Evolutionary conservation across 345 rosid genomes (phyloP).

Genomic region (Cardamine chenopodiifolia): DNA sequence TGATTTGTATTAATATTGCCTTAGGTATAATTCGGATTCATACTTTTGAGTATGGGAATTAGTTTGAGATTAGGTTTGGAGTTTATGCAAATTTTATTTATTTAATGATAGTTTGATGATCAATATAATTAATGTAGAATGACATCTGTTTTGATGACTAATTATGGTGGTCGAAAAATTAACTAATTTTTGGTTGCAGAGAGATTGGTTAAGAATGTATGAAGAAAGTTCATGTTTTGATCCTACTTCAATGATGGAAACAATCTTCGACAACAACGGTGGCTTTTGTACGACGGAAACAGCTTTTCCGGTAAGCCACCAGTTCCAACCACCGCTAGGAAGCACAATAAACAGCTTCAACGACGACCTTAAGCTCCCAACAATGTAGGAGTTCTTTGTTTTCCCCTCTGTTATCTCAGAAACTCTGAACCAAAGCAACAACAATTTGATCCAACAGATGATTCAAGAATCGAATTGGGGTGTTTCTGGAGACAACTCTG

Average conservation of each 20-base stretch:
- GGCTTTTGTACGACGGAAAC: slow-evolving; percentile 26
- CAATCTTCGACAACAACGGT: slow-evolving; percentile 14
- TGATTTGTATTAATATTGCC: neutral
- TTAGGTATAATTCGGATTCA: neutral
- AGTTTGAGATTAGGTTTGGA: slow-evolving; percentile 39
- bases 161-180: neutral
- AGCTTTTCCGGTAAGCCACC: slow-evolving; percentile 17
- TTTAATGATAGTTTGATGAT: neutral
- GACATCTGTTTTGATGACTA: neutral
- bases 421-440: slow-evolving; percentile 23
- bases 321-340: slow-evolving; percentile 32
- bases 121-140: neutral
- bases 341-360: slow-evolving; percentile 42
- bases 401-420: slow-evolving; percentile 37
- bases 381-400: slow-evolving; percentile 42
- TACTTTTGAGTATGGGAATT: neutral
- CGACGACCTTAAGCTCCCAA: slow-evolving; percentile 48
- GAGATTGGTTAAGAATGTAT: slow-evolving; percentile 42
- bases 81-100: neutral
- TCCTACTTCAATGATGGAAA: slow-evolving; percentile 45
- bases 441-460: slow-evolving; percentile 46
- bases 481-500: slow-evolving; percentile 41
- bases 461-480: slow-evolving; percentile 40
- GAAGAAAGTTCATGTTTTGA: slow-evolving; percentile 55
- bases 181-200: slow-evolving; percentile 16